Conservation (phyloP, 306 rosid species). For the Trifolium subterraneum region DNA sequence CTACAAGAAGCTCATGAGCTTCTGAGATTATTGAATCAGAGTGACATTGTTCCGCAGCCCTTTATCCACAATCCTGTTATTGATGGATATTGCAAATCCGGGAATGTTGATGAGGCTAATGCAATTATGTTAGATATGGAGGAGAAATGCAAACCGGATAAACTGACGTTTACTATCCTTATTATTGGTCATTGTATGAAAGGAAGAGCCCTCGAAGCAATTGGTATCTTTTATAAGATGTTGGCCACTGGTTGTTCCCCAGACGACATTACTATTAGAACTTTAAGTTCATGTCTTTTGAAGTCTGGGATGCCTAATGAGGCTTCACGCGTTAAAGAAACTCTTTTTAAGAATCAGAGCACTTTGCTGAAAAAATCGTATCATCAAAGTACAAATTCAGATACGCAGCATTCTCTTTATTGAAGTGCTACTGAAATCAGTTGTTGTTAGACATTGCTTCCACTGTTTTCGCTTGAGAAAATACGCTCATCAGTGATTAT, state of each 20-base stretch:
- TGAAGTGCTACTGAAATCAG: conserved; percentile 19
- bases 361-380: conserved; percentile 19
- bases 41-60: conserved; percentile 56
- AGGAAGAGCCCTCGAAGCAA: conserved; percentile 77
- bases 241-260: conserved; percentile 68
- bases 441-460: conserved; percentile 12
- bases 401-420: conserved; percentile 55
- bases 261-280: conserved; percentile 65
- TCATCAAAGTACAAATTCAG: conserved; percentile 47
- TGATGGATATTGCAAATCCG: conserved; percentile 88
- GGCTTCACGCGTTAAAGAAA: conserved; percentile 62
- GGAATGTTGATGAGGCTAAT: conserved; percentile 83
- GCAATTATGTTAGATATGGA: conserved; percentile 75
- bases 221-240: conserved; percentile 76
- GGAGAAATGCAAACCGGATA: conserved; percentile 72
- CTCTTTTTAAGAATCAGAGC: conserved; percentile 45
- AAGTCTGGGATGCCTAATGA: conserved; percentile 89
- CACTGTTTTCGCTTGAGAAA: conserved; percentile 27
- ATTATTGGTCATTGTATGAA: conserved; percentile 90
- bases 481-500: conserved; percentile 36
- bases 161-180: conserved; percentile 82
- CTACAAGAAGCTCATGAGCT: conserved; percentile 67
- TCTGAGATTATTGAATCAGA: conserved; percentile 58
- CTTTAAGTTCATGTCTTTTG: conserved; percentile 72
- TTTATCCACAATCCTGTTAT: conserved; percentile 82